Base-by-base conservation (phyloP, 2,329 filamentous ascomycete species). In the Ophiostoma himal-ulmi region DNA sequence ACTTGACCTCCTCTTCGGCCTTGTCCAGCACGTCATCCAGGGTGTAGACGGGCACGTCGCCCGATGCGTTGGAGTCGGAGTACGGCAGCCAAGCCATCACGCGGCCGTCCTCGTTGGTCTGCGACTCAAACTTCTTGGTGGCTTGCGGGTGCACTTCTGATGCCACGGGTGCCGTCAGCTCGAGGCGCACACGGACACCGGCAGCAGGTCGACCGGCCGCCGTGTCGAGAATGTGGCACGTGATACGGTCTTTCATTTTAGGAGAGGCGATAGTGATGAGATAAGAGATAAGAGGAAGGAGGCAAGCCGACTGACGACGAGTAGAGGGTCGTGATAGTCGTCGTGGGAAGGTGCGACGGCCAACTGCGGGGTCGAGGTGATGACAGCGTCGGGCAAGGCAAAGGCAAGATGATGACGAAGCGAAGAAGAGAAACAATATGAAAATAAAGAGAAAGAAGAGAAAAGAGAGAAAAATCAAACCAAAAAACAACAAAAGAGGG, bases 181-280 rank as follows among this genome's bases (percentile, higher is more conserved):
- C 82, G 30, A 93, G 86, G 70, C 85, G 87, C 71, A 94, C 91
- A 74, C 84, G 83, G 75, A 95, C 86, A 73, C 83, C 82, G 70
- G 83, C 80, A 20, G 87, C 92, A 30, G 92, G 92, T 71, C 84
- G 85, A 76, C 92, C 92, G 72, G 85, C 82, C n/a, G 88, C 86
- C 13, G 91, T 94, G 83, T 95, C 91, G 78, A 95, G 91, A 79
- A 94, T 87, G 83, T 95, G 92, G 83, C 91, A 94, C 79, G 92
- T 94, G 77, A 95, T 94, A 77, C 87, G 87, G 77, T 88, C 87
- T 77, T 86, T 88, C 68, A 71, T 73, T 52, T n/a, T 41, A 26
- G 26, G n/a, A 26, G 20, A 6, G n/a, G 22, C 22, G n/a, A 22
- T 30, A 57, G 52, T 4, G 52, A 22, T 22, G 17, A 13, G 30